Evolutionary conservation across 495 filamentous ascomycete genomes (phyloP).

Genomic region (Penicillium pulvis): DNA sequence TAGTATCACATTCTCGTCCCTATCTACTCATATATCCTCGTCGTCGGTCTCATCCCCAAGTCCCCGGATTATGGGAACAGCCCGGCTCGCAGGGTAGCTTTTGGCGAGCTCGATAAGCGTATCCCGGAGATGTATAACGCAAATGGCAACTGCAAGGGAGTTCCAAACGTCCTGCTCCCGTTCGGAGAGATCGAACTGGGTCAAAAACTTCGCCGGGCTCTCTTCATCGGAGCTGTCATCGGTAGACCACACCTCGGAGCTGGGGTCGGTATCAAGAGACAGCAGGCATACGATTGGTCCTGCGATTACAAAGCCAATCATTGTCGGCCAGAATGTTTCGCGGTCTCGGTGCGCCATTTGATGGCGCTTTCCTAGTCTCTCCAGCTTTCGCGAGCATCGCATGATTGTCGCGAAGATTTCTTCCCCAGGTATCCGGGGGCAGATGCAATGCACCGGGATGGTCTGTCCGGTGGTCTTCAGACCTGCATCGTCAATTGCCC

Average conservation of each 20-base stretch:
- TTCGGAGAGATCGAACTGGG: constrained; percentile 43
- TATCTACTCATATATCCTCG: neutral
- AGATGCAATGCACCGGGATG: constrained; percentile 39
- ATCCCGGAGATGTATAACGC: constrained; percentile 39
- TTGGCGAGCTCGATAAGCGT: constrained; percentile 9
- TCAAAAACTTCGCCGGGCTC: constrained; percentile 31
- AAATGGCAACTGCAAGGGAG: constrained; percentile 46
- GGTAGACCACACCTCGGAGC: constrained; percentile 7
- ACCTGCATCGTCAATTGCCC: constrained; percentile 43
- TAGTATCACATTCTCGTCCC: neutral
- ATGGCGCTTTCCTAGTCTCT: constrained; percentile 32
- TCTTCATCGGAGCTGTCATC: constrained; percentile 7
- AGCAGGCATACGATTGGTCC: constrained; percentile 46
- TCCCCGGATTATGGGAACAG: neutral
- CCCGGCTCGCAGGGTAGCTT: neutral
- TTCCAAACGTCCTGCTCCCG: constrained; percentile 51
- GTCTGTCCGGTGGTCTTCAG: constrained; percentile 21
- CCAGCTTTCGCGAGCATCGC: constrained; percentile 32
- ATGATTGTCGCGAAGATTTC: constrained; percentile 30
- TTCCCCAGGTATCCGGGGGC: constrained; percentile 33
- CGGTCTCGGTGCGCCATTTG: constrained; percentile 4
- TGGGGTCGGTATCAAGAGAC: constrained; percentile 37
- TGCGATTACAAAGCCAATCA: constrained; percentile 45
- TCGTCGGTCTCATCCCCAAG: neutral
- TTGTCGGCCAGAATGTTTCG: constrained; percentile 20